A percentile compares a stretch with the other conserved stretches of the same genome.
Conservation (phyloP, 2,329 filamentous ascomycete genomes). For the Leptosphaerulina australis region DNA sequence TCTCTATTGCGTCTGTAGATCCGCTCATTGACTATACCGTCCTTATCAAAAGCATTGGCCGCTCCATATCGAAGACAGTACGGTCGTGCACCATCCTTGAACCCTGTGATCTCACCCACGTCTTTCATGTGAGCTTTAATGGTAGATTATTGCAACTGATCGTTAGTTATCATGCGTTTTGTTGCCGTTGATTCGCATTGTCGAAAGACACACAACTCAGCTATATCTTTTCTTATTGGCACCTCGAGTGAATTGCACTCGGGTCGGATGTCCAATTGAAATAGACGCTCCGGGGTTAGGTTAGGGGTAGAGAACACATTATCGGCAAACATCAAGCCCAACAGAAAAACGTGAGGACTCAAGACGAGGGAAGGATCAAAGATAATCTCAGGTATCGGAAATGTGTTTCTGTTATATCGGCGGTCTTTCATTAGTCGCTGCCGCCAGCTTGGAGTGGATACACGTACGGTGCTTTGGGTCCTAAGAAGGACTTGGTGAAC, state of each 20-base stretch:
- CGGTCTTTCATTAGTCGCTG: too few relatives aligned
- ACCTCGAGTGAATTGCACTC: too few relatives aligned
- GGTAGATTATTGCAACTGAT: too few relatives aligned
- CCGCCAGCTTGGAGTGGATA: too few relatives aligned
- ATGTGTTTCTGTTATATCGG: not conserved
- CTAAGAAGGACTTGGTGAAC: slow-evolving; percentile 8
- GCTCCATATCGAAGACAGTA: not conserved
- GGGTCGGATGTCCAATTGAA: too few relatives aligned
- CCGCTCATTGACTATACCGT: not conserved
- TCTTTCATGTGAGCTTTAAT: too few relatives aligned
- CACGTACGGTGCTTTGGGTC: slow-evolving; percentile 3
- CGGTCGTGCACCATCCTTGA: not conserved
- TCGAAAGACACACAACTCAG: too few relatives aligned
- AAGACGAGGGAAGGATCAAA: slow-evolving; percentile 43
- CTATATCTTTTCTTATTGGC: too few relatives aligned
- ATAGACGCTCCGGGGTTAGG: not conserved
- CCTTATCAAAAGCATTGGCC: not conserved
- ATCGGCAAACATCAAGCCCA: slow-evolving; percentile 43
- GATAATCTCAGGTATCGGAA: slow-evolving; percentile 27
- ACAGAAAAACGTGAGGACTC: slow-evolving; percentile 40
- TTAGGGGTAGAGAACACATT: slow-evolving; percentile 36
- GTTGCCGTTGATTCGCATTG: too few relatives aligned
- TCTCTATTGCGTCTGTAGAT: slow-evolving; percentile 12
- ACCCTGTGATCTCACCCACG: not conserved
- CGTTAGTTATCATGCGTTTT: too few relatives aligned